Percentiles rank a stretch among this genome's conserved stretches.
These are phyloP conservation scores for Maudiozyma serrabonitensis DNA, from an alignment of 805 yeast species.

Conservation along the genomic window DNA sequence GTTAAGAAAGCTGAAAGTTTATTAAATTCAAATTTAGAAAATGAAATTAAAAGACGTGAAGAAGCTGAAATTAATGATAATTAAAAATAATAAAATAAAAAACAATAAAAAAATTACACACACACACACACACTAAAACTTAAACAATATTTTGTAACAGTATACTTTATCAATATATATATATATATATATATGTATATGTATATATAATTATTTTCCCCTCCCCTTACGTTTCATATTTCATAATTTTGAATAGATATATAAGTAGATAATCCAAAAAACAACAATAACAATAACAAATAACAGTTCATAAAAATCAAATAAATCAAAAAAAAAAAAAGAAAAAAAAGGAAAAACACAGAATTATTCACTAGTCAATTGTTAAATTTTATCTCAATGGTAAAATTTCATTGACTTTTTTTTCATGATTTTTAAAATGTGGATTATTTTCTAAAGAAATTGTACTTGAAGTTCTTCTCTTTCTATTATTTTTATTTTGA, in stretches of 20 bases:
- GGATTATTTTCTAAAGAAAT: not conserved
- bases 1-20: constrained; percentile 47
- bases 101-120: not conserved
- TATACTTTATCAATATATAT: not conserved
- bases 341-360: not conserved
- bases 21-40: constrained; percentile 44
- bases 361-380: not conserved
- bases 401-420: constrained; percentile 53
- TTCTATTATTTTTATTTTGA: not conserved
- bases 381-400: not conserved
- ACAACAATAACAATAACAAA: no score
- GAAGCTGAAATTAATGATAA: not conserved
- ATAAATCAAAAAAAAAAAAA: not conserved
- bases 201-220: not conserved
- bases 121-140: not conserved
- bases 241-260: no score
- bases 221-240: no score
- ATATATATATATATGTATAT: not conserved
- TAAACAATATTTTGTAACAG: no score
- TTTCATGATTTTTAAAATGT: constrained; percentile 1
- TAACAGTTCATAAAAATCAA: not conserved
- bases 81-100: not conserved
- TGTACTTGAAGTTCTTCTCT: constrained; percentile 7
- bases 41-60: constrained; percentile 39
- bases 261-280: no score